Evolutionary conservation across 2,329 filamentous ascomycete genomes (phyloP), one percentile per base, ranked within the genome.

Genomic region (Sphaerulina vaccinii): DNA sequence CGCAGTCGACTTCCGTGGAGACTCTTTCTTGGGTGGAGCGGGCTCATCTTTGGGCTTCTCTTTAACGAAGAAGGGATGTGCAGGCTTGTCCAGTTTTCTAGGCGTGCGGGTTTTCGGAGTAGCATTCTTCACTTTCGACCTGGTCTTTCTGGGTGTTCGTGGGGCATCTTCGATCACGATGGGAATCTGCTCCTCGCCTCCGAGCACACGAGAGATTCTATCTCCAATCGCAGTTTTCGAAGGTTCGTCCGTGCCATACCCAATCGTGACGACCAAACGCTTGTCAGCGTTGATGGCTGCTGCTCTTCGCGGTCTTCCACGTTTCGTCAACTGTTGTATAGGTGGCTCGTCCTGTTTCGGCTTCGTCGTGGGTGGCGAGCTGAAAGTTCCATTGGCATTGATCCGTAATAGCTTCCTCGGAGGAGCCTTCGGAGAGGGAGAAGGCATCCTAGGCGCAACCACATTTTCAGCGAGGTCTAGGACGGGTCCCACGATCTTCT

Each of bases 61-160:
- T 5, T 79, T 81, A 13, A 78, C 65, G 63, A 90, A 90, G 64
- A 90, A 88, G 0, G 87, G 86, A 69, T 90, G 84, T 0, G 81
- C 79, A 44, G 62, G 47, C 56, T 68, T 64, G 11, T 62, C 61
- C 41, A 59, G 49, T 58, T 57, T 66, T 29, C 56, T 61, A 53
- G 51, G 57, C 42, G 35, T 57, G 38, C 49, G 27, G 57, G 63
- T 51, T 56, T 69, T 59, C 38, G 37, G 52, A 37, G 57, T 41
- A 5, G 39, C 36, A 33, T 52, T 51, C 38, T 60, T 42, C 29
- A 42, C 32, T 6, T 21, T 39, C 16, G 36, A 40, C 8, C 45
- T 24, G 22, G 29, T 36, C n/a, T 35, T 54, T 10, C 22, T 50
- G 2, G 47, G 54, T 3, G 54, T 49, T 5, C 36, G 24, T 24